phyloP scores from a whole-genome alignment of 2,329 filamentous ascomycete genomes.

The Gnomoniopsis sp. region DNA sequence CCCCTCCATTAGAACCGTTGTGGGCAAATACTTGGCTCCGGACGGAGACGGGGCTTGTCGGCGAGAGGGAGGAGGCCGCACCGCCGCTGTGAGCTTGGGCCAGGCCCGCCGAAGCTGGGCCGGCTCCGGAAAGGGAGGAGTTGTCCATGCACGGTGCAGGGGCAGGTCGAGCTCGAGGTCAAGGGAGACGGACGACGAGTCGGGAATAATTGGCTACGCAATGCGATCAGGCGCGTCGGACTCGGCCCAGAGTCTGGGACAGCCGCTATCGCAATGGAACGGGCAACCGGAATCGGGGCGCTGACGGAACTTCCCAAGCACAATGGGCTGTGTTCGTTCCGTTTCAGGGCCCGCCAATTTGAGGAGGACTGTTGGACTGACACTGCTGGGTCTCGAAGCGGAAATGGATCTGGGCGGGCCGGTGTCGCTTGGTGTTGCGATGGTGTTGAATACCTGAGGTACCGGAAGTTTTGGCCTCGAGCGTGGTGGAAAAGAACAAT shows the following conservation, averaged over 20 bases:
- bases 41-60: constrained; percentile 53
- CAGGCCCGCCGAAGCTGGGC: constrained; percentile 23
- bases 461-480: not conserved
- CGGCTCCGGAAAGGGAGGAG: constrained; percentile 30
- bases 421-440: constrained; percentile 15
- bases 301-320: constrained; percentile 10
- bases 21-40: constrained; percentile 30
- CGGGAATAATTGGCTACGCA: constrained; percentile 1
- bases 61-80: constrained; percentile 35
- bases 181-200: not conserved
- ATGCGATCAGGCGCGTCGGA: not conserved
- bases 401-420: constrained; percentile 15
- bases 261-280: constrained; percentile 4
- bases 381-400: constrained; percentile 4
- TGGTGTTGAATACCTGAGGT: constrained; percentile 7
- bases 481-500: constrained; percentile 1
- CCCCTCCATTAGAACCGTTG: constrained; percentile 38
- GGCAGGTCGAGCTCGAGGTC: not conserved
- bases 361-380: not conserved
- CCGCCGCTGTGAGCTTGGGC: constrained; percentile 6
- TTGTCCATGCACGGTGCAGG: constrained; percentile 31
- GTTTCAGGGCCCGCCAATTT: not conserved
- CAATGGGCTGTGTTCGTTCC: not conserved
- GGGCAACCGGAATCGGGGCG: constrained; percentile 2
- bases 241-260: not conserved